Conservation (phyloP, 306 rosid genomes). For the Cucurbita moschata region DNA sequence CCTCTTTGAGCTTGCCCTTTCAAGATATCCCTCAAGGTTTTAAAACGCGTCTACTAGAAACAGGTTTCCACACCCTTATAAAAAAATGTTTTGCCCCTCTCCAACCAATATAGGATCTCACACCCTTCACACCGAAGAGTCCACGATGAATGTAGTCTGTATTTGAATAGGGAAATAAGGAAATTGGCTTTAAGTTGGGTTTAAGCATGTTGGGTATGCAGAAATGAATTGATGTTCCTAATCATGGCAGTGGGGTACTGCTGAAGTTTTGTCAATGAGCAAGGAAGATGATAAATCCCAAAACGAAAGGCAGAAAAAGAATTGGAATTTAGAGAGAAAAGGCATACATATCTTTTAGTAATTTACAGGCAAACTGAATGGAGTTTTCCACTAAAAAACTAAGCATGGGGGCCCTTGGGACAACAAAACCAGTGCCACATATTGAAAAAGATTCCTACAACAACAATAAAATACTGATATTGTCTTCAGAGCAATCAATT, state of each 20-base stretch:
- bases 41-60: no score
- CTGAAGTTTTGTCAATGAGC: not conserved
- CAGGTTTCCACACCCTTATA: no score
- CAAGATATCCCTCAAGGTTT: no score
- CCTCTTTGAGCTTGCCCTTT: no score
- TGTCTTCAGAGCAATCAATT: slow-evolving; percentile 8
- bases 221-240: not conserved
- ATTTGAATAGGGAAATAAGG: not conserved
- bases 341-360: not conserved
- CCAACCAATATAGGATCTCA: no score
- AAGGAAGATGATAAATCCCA: not conserved
- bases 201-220: not conserved
- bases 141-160: not conserved
- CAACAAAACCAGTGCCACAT: not conserved
- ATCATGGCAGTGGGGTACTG: not conserved
- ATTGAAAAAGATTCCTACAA: slow-evolving; percentile 13
- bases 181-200: not conserved
- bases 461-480: slow-evolving; percentile 9
- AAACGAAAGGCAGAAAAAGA: not conserved
- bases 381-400: not conserved
- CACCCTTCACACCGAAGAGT: no score
- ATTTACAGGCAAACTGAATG: not conserved
- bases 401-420: slow-evolving; percentile 3
- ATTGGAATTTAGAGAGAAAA: not conserved
- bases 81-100: no score